Conservation (phyloP, 2,329 filamentous ascomycete genomes). For the Dactylellina parvicollis region DNA sequence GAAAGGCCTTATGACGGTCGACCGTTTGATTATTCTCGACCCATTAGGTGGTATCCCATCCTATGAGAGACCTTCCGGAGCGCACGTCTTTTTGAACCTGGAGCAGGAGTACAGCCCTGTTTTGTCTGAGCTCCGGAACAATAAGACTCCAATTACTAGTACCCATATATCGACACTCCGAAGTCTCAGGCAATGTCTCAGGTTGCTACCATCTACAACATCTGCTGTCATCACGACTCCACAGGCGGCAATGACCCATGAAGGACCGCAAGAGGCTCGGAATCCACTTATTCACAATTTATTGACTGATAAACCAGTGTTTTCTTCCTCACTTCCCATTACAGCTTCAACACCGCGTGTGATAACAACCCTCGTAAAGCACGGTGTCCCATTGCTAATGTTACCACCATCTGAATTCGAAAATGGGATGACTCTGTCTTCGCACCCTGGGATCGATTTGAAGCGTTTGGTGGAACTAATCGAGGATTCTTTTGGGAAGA, state of each 20-base stretch:
- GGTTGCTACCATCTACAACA: slow-evolving; percentile 81
- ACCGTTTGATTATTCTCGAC: slow-evolving; percentile 89
- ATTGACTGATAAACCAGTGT: slow-evolving; percentile 90
- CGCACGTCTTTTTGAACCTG: slow-evolving; percentile 90
- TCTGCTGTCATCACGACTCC: slow-evolving; percentile 92
- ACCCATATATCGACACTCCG: slow-evolving; percentile 76
- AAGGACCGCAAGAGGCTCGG: slow-evolving; percentile 60
- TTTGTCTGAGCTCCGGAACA: slow-evolving; percentile 69
- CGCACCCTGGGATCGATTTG: slow-evolving; percentile 80
- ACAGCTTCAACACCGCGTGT: slow-evolving; percentile 62
- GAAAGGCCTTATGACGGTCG: slow-evolving; percentile 68
- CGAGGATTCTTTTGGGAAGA: slow-evolving; percentile 89
- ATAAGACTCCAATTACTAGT: slow-evolving; percentile 52
- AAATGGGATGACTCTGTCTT: slow-evolving; percentile 69
- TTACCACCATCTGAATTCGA: slow-evolving; percentile 67
- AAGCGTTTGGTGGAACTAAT: slow-evolving; percentile 85
- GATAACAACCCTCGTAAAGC: slow-evolving; percentile 84
- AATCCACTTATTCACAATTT: slow-evolving; percentile 96
- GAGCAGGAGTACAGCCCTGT: slow-evolving; percentile 85
- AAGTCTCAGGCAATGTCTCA: slow-evolving; percentile 75
- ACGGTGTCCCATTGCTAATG: slow-evolving; percentile 87
- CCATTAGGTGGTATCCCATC: slow-evolving; percentile 85
- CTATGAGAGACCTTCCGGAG: slow-evolving; percentile 68
- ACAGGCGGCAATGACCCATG: slow-evolving; percentile 72
- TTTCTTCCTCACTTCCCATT: slow-evolving; percentile 87